Percentiles rank a stretch among this genome's conserved stretches.
Evolutionary conservation across 148 eudicot species (phyloP).

Genomic region (Oxyria digyna): DNA sequence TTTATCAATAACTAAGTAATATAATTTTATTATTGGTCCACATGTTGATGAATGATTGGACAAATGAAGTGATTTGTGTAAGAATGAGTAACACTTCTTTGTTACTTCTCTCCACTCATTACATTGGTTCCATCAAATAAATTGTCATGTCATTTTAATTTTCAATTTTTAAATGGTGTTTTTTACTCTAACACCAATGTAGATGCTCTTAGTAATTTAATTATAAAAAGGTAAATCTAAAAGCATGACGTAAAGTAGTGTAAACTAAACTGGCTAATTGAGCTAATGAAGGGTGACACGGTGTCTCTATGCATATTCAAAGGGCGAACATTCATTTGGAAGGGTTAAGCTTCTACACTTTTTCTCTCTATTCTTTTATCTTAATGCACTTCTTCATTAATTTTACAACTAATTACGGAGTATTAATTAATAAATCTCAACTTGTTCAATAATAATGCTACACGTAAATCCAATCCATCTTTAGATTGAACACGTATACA

Average conservation of each 20-base stretch:
- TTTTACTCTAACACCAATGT: no score
- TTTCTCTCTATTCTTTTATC: not conserved
- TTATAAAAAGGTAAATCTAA: no score
- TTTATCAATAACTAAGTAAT: no score
- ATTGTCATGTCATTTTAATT: no score
- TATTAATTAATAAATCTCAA: not conserved
- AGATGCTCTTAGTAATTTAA: no score
- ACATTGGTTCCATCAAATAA: no score
- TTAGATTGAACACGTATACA: not conserved
- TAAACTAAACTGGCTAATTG: not conserved
- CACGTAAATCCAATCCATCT: not conserved
- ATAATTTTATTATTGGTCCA: no score
- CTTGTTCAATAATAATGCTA: not conserved
- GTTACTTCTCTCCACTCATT: no score
- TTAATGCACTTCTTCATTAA: not conserved
- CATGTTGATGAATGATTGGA: no score
- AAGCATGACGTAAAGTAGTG: not conserved
- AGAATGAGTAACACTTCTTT: no score
- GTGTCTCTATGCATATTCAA: slow-evolving; percentile 3
- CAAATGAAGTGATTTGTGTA: no score
- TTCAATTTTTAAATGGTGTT: no score
- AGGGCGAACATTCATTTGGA: not conserved
- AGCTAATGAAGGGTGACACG: not conserved
- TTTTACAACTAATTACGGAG: not conserved
- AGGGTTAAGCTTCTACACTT: not conserved